Percentiles rank a stretch among this genome's conserved stretches.
Evolutionary conservation across 371 early-diverging fungal species (phyloP).

Genomic region (Capillidium rhysosporum): DNA sequence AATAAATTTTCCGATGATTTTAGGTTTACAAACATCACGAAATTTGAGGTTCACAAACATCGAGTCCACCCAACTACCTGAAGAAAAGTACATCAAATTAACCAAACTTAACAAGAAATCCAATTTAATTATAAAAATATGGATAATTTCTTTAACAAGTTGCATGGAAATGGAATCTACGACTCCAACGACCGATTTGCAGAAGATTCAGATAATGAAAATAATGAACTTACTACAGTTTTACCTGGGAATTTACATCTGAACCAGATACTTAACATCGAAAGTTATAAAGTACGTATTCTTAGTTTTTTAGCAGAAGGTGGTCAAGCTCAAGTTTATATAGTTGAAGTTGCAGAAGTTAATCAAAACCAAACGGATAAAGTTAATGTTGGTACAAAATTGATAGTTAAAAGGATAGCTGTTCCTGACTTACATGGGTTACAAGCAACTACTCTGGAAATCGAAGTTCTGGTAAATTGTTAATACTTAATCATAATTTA

Average conservation of each 20-base stretch:
- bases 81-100: too few relatives aligned
- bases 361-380: background rate
- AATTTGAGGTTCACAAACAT: too few relatives aligned
- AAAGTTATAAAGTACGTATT: background rate
- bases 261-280: background rate
- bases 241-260: background rate
- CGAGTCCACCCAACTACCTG: too few relatives aligned
- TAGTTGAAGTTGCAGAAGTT: background rate
- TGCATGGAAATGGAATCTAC: too few relatives aligned
- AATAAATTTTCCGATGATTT: too few relatives aligned
- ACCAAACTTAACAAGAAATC: too few relatives aligned
- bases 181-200: too few relatives aligned
- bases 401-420: conserved; percentile 1
- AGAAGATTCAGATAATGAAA: too few relatives aligned
- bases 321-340: conserved; percentile 1
- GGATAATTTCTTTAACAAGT: too few relatives aligned
- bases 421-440: background rate
- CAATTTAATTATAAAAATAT: too few relatives aligned
- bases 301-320: conserved; percentile 4
- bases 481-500: background rate
- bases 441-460: background rate
- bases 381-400: background rate
- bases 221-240: background rate
- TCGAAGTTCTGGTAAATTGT: conserved; percentile 3
- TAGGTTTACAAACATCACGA: too few relatives aligned